Percentiles rank a stretch among this genome's conserved stretches.
phyloP scores from a whole-genome alignment of 1,284 basidiomycete species.

The Fomitopsis palustris region DNA sequence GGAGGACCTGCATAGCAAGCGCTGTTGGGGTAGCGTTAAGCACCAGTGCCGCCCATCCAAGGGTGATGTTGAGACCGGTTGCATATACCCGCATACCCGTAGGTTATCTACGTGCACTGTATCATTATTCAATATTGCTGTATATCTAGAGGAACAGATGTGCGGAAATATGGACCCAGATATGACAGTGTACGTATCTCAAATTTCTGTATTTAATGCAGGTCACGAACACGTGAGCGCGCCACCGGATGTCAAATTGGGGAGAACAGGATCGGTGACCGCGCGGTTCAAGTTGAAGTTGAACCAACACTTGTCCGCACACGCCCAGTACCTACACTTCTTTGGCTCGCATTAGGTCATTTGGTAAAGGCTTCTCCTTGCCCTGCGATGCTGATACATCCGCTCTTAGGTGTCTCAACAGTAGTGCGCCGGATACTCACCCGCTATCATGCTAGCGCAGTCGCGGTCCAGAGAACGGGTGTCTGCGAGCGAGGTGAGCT shows the following conservation, averaged over 20 bases:
- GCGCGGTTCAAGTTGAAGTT: not conserved
- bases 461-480: not conserved
- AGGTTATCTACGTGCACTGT: not conserved
- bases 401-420: no score
- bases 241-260: not conserved
- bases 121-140: constrained; percentile 1
- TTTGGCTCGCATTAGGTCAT: no score
- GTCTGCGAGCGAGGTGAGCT: constrained; percentile 5
- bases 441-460: not conserved
- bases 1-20: not conserved
- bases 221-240: not conserved
- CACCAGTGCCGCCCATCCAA: not conserved
- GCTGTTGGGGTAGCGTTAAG: not conserved
- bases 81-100: not conserved
- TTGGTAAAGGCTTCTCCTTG: no score
- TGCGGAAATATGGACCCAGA: not conserved
- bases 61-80: not conserved
- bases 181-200: no score
- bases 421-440: not conserved
- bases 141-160: not conserved
- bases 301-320: not conserved
- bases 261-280: not conserved
- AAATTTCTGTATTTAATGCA: not conserved
- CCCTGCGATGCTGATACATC: no score
- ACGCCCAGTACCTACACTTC: not conserved